Evolutionary conservation across 805 yeast species (phyloP), one percentile per base, ranked within the genome.

Genomic region (Lipomyces spencermartinsiae): DNA sequence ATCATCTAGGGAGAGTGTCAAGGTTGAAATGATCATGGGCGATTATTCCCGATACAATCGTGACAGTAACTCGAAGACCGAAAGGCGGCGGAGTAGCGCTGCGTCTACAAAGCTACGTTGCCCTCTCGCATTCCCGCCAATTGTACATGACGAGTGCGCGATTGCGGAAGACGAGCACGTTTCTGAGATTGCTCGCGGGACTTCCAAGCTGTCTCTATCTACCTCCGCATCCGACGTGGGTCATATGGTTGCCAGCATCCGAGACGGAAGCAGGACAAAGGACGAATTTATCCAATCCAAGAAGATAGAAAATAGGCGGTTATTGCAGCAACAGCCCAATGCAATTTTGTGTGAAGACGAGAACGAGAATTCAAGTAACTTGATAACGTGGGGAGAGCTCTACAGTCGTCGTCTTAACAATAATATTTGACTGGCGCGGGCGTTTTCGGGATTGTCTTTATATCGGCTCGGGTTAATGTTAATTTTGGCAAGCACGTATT

Each of bases 371-470:
- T 9, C 37, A 22, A 55, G 9, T 16, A 19, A 43, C 16, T 43
- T 37, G 8, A 14, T 61, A 14, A 67, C 70, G 1, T 67, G 70
- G 70, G 67, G 59, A n/a, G 67, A 67, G 54, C 60, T 67, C 9
- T 67, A 67, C 22, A 58, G 54, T 31, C 43, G 70, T 12, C 64
- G 70, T 4, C 31, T 56, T 25, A 22, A 43, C 34, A 53, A 25
- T 53, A 53, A 53, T 53, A 9, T 53, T 25, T 53, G 56, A 43
- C 1, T 43, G 49, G 49, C 49, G n/a, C 19, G 10, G 49, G 49
- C 49, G 49, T 43, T 43, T 43, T 43, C n/a, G 5, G 5, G 49
- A 16, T 43, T 43, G 2, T 1, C 7, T 39, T 43, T 43, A 2
- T 25, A 25, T 25, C 29, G 49, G 25, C 5, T 43, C 43, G 14